Percentiles rank a stretch among this genome's conserved stretches.
phyloP scores from a whole-genome alignment of 768 basidiomycete genomes.

The Daedaleopsis nitida region DNA sequence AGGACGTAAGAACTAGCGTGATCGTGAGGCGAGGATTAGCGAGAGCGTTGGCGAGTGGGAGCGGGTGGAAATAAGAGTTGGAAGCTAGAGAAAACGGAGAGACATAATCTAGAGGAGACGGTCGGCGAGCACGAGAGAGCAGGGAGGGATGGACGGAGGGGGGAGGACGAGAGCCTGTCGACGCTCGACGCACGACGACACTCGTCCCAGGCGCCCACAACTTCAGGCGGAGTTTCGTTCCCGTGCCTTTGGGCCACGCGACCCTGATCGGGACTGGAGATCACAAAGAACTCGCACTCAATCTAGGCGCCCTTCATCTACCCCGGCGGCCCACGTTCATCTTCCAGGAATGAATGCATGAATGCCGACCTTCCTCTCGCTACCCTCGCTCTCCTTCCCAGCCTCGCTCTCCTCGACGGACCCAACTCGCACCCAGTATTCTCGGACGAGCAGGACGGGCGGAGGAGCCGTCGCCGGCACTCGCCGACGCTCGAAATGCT shows the following conservation, averaged over 20 bases:
- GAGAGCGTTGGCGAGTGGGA: background rate
- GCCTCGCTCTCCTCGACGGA: too few species aligned
- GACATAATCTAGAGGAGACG: background rate
- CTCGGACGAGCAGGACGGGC: too few species aligned
- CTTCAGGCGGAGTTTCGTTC: background rate
- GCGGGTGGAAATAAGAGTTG: background rate
- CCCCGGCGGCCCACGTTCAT: background rate
- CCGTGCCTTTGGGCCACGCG: background rate
- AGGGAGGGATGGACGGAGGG: background rate
- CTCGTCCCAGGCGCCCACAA: background rate
- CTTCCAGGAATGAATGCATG: background rate
- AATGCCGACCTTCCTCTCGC: background rate
- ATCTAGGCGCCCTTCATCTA: slow-evolving; percentile 18
- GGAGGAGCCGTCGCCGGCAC: too few species aligned
- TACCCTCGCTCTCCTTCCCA: too few species aligned
- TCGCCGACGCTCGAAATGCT: too few species aligned
- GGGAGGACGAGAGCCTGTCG: background rate
- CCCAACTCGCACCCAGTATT: too few species aligned
- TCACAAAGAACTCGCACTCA: slow-evolving; percentile 11
- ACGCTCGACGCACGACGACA: background rate
- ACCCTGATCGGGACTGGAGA: slow-evolving; percentile 5
- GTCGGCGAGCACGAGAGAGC: background rate
- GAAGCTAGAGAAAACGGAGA: background rate
- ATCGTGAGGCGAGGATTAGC: slow-evolving; percentile 10
- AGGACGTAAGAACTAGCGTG: slow-evolving; percentile 18